Conservation (phyloP, 2,329 filamentous ascomycete species). For the Neonectria neomacrospora region DNA sequence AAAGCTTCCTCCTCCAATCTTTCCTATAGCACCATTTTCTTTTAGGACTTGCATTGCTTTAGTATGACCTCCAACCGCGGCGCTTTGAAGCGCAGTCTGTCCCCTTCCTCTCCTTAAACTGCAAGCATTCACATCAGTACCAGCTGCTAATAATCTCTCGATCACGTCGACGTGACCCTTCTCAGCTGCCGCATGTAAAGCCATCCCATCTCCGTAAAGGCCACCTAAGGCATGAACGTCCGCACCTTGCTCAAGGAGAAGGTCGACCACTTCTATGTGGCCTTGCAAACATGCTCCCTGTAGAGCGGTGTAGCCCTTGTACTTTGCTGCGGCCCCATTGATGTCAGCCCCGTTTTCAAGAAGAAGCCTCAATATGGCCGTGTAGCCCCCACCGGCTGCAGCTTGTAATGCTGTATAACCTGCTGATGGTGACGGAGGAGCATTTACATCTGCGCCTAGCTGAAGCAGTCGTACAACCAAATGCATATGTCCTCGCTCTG, state of each 20-base stretch:
- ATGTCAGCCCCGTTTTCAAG: not conserved
- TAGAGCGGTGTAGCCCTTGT: conserved; percentile 1
- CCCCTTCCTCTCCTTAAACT: conserved; percentile 1
- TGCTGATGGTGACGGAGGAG: conserved; percentile 2
- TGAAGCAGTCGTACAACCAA: not conserved
- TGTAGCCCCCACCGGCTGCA: not conserved
- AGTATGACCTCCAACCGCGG: not conserved
- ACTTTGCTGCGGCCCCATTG: conserved; percentile 3
- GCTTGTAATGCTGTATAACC: not conserved
- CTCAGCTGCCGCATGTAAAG: not conserved
- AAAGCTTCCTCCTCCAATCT: conserved; percentile 2
- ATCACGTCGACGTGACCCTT: not conserved
- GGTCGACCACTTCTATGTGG: not conserved
- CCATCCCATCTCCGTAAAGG: not conserved
- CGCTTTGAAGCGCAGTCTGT: conserved; percentile 4
- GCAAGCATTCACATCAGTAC: conserved; percentile 6
- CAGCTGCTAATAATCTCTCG: not conserved
- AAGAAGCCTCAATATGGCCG: not conserved
- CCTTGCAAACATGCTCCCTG: conserved; percentile 1
- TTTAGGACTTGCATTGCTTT: not conserved
- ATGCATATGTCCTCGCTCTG: conserved; percentile 4
- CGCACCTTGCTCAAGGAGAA: conserved; percentile 2
- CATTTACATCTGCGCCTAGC: conserved; percentile 5
- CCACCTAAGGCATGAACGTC: not conserved
- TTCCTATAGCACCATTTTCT: not conserved